Evolutionary conservation across 2,329 filamentous ascomycete species (phyloP), one percentile per base, ranked within the genome.

Genomic region (Xylaria arbuscula): DNA sequence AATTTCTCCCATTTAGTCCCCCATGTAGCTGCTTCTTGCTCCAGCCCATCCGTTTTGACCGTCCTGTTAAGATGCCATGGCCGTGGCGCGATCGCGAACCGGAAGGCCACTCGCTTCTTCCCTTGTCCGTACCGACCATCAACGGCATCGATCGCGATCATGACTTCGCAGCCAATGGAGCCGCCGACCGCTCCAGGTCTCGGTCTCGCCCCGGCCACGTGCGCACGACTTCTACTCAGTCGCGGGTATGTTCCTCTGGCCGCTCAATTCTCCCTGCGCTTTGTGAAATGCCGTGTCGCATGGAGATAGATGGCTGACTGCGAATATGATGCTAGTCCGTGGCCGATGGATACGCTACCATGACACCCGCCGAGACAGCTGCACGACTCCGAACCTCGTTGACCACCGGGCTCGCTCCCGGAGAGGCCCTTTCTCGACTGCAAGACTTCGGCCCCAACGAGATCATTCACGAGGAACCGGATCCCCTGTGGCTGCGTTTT

Each of bases 401-500:
- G 32, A 89, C 86, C 15, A 87, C 93, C 76, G 96, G 96, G 61
- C 87, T 99, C 15, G 89, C 93, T 5, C 90, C 93, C 0, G 87
- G 89, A 53, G 93, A 97, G 80, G 96, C 94, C 42, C 86, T 94
- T 68, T 88, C 91, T 64, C 89, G 95, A 76, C 86, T 97, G 69
- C 88, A 91, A 76, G 88, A 92, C 71, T 89, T 96, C 83, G 96
- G 96, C 38, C 90, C 92, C 34, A 99, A 99, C 81, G 96, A 99
- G 81, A 91, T 99, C 45, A 93, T 96, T 6, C 93, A 97, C 80
- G 94, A 98, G 68, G 90, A 93, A 63, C 93, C 95, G 1, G 96
- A 99, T 80, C 94, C 96, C 10, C 83, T 99, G 66, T 99, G 96
- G 94, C 83, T 98, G 62, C 92, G 96, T 67, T 99, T 99, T 76